Conservation (phyloP, 495 filamentous ascomycete species). For the Xeromyces bisporus region DNA sequence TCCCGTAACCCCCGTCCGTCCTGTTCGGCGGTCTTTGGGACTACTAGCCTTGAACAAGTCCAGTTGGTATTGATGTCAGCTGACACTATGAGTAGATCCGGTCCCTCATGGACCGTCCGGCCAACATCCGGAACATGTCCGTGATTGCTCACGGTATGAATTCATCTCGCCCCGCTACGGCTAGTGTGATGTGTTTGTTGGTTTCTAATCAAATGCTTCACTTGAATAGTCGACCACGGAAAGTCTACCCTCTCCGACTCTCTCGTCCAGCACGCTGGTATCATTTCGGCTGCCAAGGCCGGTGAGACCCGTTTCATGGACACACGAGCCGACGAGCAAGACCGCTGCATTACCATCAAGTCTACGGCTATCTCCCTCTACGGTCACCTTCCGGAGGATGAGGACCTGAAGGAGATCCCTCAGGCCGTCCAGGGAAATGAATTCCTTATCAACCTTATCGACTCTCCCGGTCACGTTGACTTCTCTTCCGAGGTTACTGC, state of each 20-base stretch:
- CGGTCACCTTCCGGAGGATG: conserved; percentile 60
- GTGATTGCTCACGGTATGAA: conserved; percentile 92
- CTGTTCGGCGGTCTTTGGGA: too few species aligned
- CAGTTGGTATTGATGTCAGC: not conserved
- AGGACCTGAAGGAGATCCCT: conserved; percentile 90
- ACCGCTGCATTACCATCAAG: conserved; percentile 99
- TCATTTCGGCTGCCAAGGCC: conserved; percentile 96
- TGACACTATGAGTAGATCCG: conserved; percentile 48
- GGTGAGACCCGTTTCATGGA: conserved; percentile 93
- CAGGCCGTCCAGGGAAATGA: conserved; percentile 76
- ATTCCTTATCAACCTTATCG: conserved; percentile 99
- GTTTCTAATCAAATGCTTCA: conserved; percentile 3
- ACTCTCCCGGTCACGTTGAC: conserved; percentile 99
- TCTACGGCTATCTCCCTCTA: conserved; percentile 99
- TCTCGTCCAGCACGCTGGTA: conserved; percentile 96
- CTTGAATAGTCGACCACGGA: conserved; percentile 75
- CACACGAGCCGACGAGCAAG: conserved; percentile 93
- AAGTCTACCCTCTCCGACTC: conserved; percentile 99
- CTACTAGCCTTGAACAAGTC: too few species aligned
- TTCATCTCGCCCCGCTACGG: conserved; percentile 1
- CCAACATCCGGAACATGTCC: conserved; percentile 99
- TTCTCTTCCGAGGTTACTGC: conserved; percentile 99
- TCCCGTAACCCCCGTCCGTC: not conserved
- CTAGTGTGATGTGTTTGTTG: not conserved
- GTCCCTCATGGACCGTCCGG: conserved; percentile 87